A percentile compares a stretch with the other conserved stretches of the same genome.
Conservation (phyloP, 108 stramenopile genomes). For the Pseudonitzschia multiseries region DNA sequence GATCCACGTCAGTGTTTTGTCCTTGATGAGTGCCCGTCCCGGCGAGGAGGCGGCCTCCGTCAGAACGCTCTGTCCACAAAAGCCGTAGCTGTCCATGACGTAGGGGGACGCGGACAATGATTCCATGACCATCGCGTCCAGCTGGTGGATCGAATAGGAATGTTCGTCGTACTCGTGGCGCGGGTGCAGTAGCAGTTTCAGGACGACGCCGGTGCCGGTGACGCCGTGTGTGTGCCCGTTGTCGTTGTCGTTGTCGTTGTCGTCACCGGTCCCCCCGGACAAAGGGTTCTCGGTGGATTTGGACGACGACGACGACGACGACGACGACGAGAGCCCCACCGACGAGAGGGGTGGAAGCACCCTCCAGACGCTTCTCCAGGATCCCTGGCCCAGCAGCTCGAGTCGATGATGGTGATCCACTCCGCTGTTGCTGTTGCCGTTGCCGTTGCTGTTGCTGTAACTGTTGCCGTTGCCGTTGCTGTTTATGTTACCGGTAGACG, state of each 20-base stretch:
- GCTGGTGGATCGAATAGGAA: slow-evolving; percentile 56
- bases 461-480: neutral
- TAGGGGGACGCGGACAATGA: slow-evolving; percentile 52
- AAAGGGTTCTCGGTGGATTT: neutral
- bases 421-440: neutral
- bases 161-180: slow-evolving; percentile 58
- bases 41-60: slow-evolving; percentile 39
- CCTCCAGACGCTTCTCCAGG: slow-evolving; percentile 30
- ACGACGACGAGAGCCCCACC: neutral
- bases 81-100: slow-evolving; percentile 56
- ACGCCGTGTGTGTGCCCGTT: too few species aligned
- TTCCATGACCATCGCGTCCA: slow-evolving; percentile 73
- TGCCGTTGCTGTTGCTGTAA: too few species aligned
- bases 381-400: slow-evolving; percentile 23
- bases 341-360: neutral
- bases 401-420: too few species aligned
- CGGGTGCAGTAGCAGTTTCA: slow-evolving; percentile 64
- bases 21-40: slow-evolving; percentile 37
- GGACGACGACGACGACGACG: too few species aligned
- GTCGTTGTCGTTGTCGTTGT: neutral
- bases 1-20: slow-evolving; percentile 15
- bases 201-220: slow-evolving; percentile 30
- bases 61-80: slow-evolving; percentile 68
- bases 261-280: neutral
- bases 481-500: too few species aligned